Evolutionary conservation across 495 filamentous ascomycete species (phyloP).

Genomic region (Podospora sp.): DNA sequence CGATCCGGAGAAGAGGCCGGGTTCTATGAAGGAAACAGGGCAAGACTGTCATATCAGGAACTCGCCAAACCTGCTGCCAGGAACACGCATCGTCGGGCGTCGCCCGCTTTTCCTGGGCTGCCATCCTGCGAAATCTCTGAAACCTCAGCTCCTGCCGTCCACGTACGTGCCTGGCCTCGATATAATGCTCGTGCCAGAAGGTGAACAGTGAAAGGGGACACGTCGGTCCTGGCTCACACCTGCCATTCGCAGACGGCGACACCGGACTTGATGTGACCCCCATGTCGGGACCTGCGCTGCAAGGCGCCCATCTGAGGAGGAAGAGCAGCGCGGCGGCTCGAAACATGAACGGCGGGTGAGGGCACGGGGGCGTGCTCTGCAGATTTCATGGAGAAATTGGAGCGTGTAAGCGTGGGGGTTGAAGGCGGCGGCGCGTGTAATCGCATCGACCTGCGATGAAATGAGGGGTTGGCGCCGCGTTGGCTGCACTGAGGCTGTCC

Average conservation of each 20-base stretch:
- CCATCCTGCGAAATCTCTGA: neutral
- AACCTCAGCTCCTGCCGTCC: conserved; percentile 11
- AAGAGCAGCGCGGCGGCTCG: conserved; percentile 18
- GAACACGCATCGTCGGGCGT: neutral
- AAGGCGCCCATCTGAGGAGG: conserved; percentile 19
- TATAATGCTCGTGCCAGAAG: conserved; percentile 7
- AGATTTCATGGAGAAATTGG: conserved; percentile 29
- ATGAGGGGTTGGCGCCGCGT: conserved; percentile 18
- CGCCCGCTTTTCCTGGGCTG: neutral
- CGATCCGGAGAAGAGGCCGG: neutral
- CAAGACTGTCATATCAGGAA: neutral
- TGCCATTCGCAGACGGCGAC: conserved; percentile 27
- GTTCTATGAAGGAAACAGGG: neutral
- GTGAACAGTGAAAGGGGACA: conserved; percentile 10
- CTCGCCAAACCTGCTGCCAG: neutral
- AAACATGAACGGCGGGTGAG: conserved; percentile 10
- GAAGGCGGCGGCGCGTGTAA: neutral
- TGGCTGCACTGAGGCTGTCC: neutral
- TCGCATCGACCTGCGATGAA: conserved; percentile 6
- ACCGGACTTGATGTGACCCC: conserved; percentile 25
- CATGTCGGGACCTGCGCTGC: conserved; percentile 15
- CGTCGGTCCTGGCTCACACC: neutral
- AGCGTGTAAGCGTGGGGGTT: conserved; percentile 33
- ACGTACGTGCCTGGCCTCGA: neutral
- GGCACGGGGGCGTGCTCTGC: conserved; percentile 16